Evolutionary conservation across 2,329 filamentous ascomycete species (phyloP).

Genomic region (Lecanoromycetidae sp.): DNA sequence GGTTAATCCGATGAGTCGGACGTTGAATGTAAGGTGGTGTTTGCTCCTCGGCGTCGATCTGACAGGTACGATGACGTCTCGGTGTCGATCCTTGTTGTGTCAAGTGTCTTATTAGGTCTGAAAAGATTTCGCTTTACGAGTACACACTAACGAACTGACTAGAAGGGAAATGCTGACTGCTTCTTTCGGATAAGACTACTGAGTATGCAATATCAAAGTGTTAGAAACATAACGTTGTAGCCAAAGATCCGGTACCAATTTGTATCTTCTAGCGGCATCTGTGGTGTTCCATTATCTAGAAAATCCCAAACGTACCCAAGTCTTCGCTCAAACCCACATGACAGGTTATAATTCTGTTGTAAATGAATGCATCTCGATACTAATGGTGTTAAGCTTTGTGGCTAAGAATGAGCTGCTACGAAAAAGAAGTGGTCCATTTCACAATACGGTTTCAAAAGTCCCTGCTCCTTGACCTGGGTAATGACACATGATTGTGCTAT

Average conservation of each 20-base stretch:
- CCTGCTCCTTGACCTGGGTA: too few relatives aligned
- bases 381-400: too few relatives aligned
- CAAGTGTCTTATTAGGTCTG: neutral
- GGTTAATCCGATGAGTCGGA: neutral
- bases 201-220: neutral
- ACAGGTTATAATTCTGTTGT: too few relatives aligned
- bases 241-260: neutral
- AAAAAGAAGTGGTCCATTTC: too few relatives aligned
- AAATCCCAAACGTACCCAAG: neutral
- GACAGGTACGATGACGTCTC: neutral
- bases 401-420: too few relatives aligned
- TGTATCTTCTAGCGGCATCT: conserved; percentile 11
- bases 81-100: neutral
- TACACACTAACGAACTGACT: too few relatives aligned
- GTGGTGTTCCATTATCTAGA: conserved; percentile 3
- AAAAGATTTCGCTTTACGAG: neutral
- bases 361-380: too few relatives aligned
- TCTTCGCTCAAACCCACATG: neutral
- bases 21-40: neutral
- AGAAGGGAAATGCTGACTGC: neutral
- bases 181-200: neutral
- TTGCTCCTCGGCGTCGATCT: neutral
- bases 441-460: too few relatives aligned
- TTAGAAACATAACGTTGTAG: neutral
- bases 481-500: too few relatives aligned